These are phyloP conservation scores for Thielaviopsis cerberus DNA, from an alignment of 2,329 filamentous ascomycete species.

Conservation along the genomic window DNA sequence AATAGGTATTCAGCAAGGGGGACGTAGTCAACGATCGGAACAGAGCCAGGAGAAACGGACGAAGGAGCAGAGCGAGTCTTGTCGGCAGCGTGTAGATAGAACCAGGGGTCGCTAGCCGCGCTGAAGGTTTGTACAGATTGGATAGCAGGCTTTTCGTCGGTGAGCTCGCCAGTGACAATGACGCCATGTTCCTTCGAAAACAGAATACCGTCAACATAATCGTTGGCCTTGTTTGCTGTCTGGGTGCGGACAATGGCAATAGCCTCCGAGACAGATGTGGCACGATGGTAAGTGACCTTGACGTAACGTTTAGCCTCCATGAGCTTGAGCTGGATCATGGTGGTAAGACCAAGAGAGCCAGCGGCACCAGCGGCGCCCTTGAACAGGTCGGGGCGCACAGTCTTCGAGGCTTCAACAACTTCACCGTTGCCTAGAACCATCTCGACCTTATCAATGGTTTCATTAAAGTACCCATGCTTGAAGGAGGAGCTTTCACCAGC, in stretches of 20 bases:
- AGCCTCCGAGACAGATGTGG: conserved; percentile 28
- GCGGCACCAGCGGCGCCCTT: conserved; percentile 46
- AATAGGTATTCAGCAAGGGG: conserved; percentile 58
- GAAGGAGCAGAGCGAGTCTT: conserved; percentile 18
- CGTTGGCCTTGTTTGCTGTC: conserved; percentile 27
- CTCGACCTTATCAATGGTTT: conserved; percentile 43
- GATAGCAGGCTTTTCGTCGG: conserved; percentile 28
- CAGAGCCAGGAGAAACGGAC: conserved; percentile 6
- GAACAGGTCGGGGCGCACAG: conserved; percentile 37
- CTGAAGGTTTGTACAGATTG: conserved; percentile 34
- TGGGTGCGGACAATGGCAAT: conserved; percentile 30
- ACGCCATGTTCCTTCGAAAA: conserved; percentile 43
- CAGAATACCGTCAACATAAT: conserved; percentile 59
- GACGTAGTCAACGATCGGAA: conserved; percentile 33
- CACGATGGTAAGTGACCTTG: conserved; percentile 41
- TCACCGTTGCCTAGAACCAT: conserved; percentile 51
- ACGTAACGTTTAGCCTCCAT: conserved; percentile 43
- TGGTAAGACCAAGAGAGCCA: conserved; percentile 49
- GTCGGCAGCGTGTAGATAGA: conserved; percentile 50
- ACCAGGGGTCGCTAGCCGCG: conserved; percentile 51
- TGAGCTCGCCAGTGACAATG: conserved; percentile 46
- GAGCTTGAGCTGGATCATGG: conserved; percentile 45
- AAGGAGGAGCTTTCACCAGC: conserved; percentile 54
- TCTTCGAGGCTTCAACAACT: conserved; percentile 33
- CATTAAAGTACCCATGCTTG: conserved; percentile 52